Percentiles rank a stretch among this genome's conserved stretches.
Evolutionary conservation across 2,329 filamentous ascomycete genomes (phyloP).

Genomic region (Cercospora berteroae): DNA sequence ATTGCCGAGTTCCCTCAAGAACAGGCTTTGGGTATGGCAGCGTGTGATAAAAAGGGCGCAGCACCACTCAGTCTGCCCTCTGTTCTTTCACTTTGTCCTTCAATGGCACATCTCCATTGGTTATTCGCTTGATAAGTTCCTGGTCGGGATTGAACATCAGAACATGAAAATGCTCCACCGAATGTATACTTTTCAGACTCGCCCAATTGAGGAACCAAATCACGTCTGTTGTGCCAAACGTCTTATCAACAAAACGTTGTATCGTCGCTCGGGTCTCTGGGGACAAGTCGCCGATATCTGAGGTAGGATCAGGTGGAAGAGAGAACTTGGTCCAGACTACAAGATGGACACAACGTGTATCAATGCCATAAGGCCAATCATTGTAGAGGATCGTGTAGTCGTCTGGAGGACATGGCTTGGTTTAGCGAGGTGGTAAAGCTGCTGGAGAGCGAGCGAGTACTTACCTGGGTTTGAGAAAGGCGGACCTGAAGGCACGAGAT

Average conservation of each 20-base stretch:
- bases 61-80: background rate
- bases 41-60: background rate
- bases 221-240: conserved; percentile 59
- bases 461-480: conserved; percentile 9
- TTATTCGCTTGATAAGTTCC: conserved; percentile 67
- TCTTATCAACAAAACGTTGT: conserved; percentile 65
- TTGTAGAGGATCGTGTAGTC: conserved; percentile 72
- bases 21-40: background rate
- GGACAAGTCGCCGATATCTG: conserved; percentile 61
- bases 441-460: background rate
- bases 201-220: conserved; percentile 95
- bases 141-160: conserved; percentile 78
- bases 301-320: conserved; percentile 65
- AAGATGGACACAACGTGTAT: conserved; percentile 73
- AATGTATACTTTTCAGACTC: conserved; percentile 77
- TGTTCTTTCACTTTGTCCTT: conserved; percentile 28
- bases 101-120: conserved; percentile 69
- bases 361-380: conserved; percentile 92
- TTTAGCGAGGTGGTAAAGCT: background rate
- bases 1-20: background rate
- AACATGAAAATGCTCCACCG: conserved; percentile 91
- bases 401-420: conserved; percentile 3
- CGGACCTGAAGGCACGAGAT: conserved; percentile 32
- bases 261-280: conserved; percentile 62
- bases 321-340: conserved; percentile 92